Conservation (phyloP, 2,329 filamentous ascomycete genomes). For the Blastomyces parvus region DNA sequence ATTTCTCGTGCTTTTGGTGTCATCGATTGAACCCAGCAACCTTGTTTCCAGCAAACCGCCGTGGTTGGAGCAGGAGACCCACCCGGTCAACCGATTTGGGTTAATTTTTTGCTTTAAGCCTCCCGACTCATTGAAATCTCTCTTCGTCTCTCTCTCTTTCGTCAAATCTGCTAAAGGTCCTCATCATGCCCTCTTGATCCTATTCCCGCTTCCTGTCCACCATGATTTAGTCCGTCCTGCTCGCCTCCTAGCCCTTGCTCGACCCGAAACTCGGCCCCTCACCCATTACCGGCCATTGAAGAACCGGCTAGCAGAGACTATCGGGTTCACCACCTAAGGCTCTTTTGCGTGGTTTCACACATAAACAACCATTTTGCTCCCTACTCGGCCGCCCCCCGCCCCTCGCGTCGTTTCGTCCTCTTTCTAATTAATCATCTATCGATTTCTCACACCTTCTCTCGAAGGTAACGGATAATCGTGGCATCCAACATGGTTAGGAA, state of each 20-base stretch:
- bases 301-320: constrained; percentile 1
- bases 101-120: neutral
- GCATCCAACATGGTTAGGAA: constrained; percentile 69
- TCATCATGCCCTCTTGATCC: constrained; percentile 4
- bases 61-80: constrained; percentile 2
- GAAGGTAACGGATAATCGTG: constrained; percentile 4
- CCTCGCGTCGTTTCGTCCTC: constrained; percentile 11
- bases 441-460: constrained; percentile 9
- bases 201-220: constrained; percentile 6
- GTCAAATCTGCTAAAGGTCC: constrained; percentile 5
- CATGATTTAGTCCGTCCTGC: constrained; percentile 5
- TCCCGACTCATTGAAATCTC: neutral
- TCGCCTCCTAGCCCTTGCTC: constrained; percentile 2
- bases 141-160: neutral
- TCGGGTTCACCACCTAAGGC: constrained; percentile 13
- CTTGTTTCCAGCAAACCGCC: neutral
- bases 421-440: constrained; percentile 9
- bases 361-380: constrained; percentile 7
- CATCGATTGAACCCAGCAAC: neutral
- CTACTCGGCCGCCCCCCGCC: constrained; percentile 13
- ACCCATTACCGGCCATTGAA: neutral
- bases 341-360: constrained; percentile 12
- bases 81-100: neutral
- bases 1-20: neutral
- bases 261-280: neutral